A percentile compares a stretch with the other conserved stretches of the same genome.
Evolutionary conservation across 352 stramenopile genomes (phyloP).

Genomic region (Pythium rhizo-oryzae): DNA sequence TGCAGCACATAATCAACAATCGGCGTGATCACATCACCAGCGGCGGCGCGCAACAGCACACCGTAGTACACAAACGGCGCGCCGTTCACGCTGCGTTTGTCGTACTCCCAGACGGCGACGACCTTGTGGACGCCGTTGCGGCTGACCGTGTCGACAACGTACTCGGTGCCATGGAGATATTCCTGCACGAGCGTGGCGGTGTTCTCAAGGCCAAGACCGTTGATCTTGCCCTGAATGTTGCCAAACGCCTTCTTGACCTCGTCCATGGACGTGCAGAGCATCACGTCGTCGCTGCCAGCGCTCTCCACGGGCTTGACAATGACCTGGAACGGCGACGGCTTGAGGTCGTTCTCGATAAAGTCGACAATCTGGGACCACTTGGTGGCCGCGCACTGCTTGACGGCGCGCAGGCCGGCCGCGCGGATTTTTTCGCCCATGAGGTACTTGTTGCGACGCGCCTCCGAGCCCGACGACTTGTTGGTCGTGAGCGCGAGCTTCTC

Average conservation of each 20-base stretch:
- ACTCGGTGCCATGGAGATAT: slow-evolving; percentile 94
- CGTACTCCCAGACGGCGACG: slow-evolving; percentile 96
- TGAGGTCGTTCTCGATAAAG: slow-evolving; percentile 77
- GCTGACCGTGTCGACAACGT: slow-evolving; percentile 96
- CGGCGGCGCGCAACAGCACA: slow-evolving; percentile 66
- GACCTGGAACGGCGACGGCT: slow-evolving; percentile 59
- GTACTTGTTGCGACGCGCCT: slow-evolving; percentile 90
- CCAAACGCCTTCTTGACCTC: slow-evolving; percentile 91
- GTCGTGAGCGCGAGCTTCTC: slow-evolving; percentile 86
- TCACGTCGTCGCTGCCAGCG: slow-evolving; percentile 94
- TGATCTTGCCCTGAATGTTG: slow-evolving; percentile 92
- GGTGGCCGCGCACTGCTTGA: slow-evolving; percentile 69
- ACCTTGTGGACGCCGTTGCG: slow-evolving; percentile 94
- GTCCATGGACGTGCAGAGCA: slow-evolving; percentile 89
- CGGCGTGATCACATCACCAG: slow-evolving; percentile 47
- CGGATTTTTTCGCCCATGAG: slow-evolving; percentile 89
- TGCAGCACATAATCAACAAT: slow-evolving; percentile 68
- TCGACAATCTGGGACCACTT: slow-evolving; percentile 82
- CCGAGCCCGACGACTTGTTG: slow-evolving; percentile 83
- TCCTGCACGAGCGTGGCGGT: slow-evolving; percentile 94
- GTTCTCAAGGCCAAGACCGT: slow-evolving; percentile 85
- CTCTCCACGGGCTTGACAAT: slow-evolving; percentile 95
- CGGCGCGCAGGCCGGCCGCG: slow-evolving; percentile 66
- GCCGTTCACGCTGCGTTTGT: slow-evolving; percentile 94
- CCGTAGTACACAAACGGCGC: slow-evolving; percentile 96